Base-by-base conservation (phyloP, 306 rosid species). In the Inga leiocalycina region DNA sequence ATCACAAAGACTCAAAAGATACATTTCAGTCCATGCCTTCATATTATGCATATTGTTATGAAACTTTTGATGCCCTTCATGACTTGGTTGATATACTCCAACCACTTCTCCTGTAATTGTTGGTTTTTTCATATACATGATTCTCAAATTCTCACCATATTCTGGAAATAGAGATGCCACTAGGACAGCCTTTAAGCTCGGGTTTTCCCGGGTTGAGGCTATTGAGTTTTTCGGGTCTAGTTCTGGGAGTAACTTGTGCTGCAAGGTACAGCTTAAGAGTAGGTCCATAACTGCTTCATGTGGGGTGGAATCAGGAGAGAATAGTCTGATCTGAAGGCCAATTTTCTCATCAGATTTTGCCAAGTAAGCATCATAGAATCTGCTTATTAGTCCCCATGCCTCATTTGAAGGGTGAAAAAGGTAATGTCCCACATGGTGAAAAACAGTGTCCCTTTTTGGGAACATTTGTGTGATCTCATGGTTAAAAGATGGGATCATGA, bases 21-120 rank as follows among this genome's bases (percentile, higher is more conserved):
- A 89, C 85, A 89, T 89, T 52, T 89, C 92, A 0, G 92, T 81
- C 83, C 82, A 79, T 52, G 92, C 92, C 87, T 87, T 89, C 30
- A 73, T 82, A 80, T 89, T 89, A 84, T 89, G 92, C 34, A 14
- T 70, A 10, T 35, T 86, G 82, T 89, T 80, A 78, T 82, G 80
- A 12, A 84, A 86, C 76, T 87, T 89, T 56, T 89, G 92, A 48
- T 82, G 35, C 84, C 71, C 88, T 85, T 89, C 92, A 3, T 89
- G 92, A 62, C 92, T 89, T 3, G 92, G 88, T 81, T 89, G 92
- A 54, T 72, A 77, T 9, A 84, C 51, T 13, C 88, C 87, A 32
- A 89, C 48, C 43, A 82, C 54, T 56, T 89, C 92, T n/a, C 92
- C 87, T 10, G 84, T 86, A 69, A 74, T 74, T 16, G 92, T 84